Conservation (phyloP, 768 basidiomycete species). For the Mycena galopus region DNA sequence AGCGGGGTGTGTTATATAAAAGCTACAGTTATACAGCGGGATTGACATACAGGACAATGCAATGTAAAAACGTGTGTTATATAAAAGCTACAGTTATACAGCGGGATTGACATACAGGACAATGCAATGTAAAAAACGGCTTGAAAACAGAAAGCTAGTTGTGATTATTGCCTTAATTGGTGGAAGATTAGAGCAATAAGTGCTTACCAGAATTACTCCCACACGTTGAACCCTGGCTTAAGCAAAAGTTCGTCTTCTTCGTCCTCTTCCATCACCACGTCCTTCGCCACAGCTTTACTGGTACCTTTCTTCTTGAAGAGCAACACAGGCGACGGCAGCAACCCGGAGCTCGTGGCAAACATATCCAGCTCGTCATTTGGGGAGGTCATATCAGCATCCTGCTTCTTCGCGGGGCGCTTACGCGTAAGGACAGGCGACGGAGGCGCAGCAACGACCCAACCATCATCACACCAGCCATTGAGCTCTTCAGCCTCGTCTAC, state of each 20-base stretch:
- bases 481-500: conserved; percentile 33
- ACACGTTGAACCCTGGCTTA: conserved; percentile 35
- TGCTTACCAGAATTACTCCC: conserved; percentile 24
- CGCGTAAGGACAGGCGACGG: conserved; percentile 51
- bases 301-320: background rate
- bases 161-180: background rate
- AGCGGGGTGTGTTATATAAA: background rate
- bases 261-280: conserved; percentile 27
- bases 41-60: conserved; percentile 10
- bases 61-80: too few relatives aligned
- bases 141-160: conserved; percentile 6
- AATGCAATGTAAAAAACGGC: background rate
- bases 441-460: conserved; percentile 54
- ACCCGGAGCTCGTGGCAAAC: conserved; percentile 27
- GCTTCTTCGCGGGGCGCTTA: conserved; percentile 32
- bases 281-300: conserved; percentile 12
- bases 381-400: conserved; percentile 17
- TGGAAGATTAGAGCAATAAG: too few relatives aligned
- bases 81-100: conserved; percentile 17
- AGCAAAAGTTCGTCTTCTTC: conserved; percentile 43
- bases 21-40: conserved; percentile 14
- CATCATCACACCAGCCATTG: conserved; percentile 42
- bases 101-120: conserved; percentile 7
- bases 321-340: conserved; percentile 27
- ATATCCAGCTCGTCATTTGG: conserved; percentile 28